Evolutionary conservation across 1,284 basidiomycete species (phyloP).

Genomic region (Baeospora myosura): DNA sequence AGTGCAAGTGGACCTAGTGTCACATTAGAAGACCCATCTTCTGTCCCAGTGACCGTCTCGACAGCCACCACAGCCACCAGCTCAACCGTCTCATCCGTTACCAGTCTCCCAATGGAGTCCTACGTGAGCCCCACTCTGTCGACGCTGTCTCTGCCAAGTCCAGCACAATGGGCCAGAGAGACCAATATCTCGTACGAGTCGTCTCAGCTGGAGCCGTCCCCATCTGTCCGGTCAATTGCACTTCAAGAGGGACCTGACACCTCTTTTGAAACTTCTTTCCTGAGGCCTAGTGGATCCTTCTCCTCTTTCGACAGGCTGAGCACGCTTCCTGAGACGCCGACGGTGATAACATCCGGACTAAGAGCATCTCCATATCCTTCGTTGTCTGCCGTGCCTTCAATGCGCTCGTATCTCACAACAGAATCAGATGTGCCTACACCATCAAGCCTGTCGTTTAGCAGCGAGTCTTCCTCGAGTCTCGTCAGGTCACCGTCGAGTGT

Average conservation of each 20-base stretch:
- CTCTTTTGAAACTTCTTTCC: constrained; percentile 55
- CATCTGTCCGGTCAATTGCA: constrained; percentile 50
- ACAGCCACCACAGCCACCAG: constrained; percentile 1
- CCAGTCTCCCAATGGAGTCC: constrained; percentile 8
- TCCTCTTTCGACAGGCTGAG: constrained; percentile 36
- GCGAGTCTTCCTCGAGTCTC: constrained; percentile 15
- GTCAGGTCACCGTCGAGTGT: constrained; percentile 24
- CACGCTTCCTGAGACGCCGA: constrained; percentile 34
- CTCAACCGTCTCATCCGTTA: constrained; percentile 1
- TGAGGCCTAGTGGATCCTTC: constrained; percentile 41
- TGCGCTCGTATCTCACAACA: constrained; percentile 27
- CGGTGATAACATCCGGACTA: constrained; percentile 20
- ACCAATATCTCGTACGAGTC: constrained; percentile 65
- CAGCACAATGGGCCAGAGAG: constrained; percentile 46
- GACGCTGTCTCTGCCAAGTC: constrained; percentile 17
- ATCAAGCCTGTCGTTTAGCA: constrained; percentile 21
- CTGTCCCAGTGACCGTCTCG: no score
- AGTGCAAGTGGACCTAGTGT: background rate
- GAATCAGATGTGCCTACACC: constrained; percentile 21
- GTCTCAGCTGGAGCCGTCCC: constrained; percentile 57
- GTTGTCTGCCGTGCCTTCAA: constrained; percentile 29
- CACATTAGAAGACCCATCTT: no score
- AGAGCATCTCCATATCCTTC: constrained; percentile 23
- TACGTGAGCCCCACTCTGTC: constrained; percentile 7
- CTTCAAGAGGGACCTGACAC: constrained; percentile 50